These are phyloP conservation scores for Colletotrichum sp. DNA, from an alignment of 2,329 filamentous ascomycete species.

Conservation along the genomic window DNA sequence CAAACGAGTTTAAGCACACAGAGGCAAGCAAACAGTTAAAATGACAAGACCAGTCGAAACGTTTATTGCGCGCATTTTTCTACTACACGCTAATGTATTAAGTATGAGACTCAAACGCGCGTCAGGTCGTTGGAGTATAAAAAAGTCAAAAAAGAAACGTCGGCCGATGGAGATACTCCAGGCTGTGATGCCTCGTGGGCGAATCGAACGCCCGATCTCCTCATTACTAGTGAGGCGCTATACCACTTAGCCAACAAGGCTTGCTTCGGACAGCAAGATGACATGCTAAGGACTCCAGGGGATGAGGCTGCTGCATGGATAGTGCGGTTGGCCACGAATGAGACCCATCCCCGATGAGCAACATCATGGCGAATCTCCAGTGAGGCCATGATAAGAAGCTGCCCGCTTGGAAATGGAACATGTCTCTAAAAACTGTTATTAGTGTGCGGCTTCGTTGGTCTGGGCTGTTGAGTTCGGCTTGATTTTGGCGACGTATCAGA, in stretches of 20 bases:
- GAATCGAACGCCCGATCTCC: slow-evolving; percentile 22
- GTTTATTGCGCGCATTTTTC: neutral
- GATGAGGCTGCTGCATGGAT: neutral
- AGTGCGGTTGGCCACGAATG: neutral
- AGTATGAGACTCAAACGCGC: neutral
- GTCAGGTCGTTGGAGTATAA: neutral
- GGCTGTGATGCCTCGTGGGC: slow-evolving; percentile 5
- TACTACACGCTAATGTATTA: neutral
- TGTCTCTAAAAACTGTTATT: neutral
- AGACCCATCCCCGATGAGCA: neutral
- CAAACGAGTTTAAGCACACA: neutral
- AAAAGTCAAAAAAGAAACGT: too few relatives aligned
- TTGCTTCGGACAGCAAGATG: rapidly evolving
- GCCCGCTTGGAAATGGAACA: neutral
- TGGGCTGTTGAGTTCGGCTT: neutral
- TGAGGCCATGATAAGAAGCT: neutral
- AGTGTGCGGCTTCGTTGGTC: neutral
- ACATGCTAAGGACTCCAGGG: neutral
- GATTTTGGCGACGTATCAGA: rapidly evolving
- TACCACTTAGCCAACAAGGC: slow-evolving; percentile 22
- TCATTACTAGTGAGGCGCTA: slow-evolving; percentile 23
- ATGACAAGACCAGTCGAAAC: rapidly evolving
- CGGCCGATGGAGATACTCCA: neutral
- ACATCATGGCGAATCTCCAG: neutral
- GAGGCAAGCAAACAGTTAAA: neutral